These are phyloP conservation scores for Camelina hispida DNA, from an alignment of 345 rosid species.

Conservation along the genomic window DNA sequence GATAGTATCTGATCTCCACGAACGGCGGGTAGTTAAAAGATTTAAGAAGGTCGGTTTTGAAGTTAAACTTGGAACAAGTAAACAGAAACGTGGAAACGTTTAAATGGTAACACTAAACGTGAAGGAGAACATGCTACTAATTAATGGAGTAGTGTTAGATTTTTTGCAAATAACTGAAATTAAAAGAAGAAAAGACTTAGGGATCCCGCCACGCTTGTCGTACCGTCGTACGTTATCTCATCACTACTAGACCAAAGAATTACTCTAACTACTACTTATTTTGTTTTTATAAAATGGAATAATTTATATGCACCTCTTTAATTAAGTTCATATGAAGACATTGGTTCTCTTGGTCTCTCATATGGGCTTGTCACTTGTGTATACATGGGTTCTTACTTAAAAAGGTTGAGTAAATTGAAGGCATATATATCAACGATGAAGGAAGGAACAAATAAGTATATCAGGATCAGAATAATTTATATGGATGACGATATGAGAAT, in stretches of 20 bases:
- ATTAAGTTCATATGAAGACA: no score
- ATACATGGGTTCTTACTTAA: neutral
- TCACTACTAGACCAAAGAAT: neutral
- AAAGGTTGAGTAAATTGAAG: constrained; percentile 1
- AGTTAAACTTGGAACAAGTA: neutral
- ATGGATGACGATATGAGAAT: constrained; percentile 4
- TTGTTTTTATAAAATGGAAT: no score
- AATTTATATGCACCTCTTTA: neutral
- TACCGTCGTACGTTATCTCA: neutral
- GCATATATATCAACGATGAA: neutral
- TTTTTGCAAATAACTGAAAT: neutral
- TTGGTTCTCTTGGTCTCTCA: no score
- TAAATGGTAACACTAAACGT: neutral
- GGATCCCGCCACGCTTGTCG: neutral
- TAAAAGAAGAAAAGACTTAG: neutral
- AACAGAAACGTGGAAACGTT: neutral
- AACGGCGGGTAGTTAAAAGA: neutral
- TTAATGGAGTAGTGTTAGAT: neutral
- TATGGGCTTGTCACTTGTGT: neutral
- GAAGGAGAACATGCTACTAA: neutral
- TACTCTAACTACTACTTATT: neutral
- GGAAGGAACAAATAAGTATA: neutral
- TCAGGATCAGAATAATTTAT: neutral
- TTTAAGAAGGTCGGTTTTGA: no score
- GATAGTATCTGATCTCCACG: no score